Evolutionary conservation across 2,329 filamentous ascomycete species (phyloP).

Genomic region (Dothistroma pini): DNA sequence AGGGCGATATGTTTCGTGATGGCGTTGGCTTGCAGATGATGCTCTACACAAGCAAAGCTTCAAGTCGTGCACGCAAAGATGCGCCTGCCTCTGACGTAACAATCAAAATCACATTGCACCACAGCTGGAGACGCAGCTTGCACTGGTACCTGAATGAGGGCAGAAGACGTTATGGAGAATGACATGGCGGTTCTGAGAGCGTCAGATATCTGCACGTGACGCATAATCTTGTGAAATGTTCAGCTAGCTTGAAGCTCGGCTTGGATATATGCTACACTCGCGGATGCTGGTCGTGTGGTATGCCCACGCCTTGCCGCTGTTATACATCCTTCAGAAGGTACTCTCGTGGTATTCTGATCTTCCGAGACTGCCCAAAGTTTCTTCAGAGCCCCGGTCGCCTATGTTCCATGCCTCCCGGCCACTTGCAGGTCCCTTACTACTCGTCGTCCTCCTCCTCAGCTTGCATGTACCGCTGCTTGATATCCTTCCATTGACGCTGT

Average conservation of each 20-base stretch:
- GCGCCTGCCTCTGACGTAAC: not conserved
- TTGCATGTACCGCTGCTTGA: slow-evolving; percentile 79
- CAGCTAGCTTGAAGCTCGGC: not conserved
- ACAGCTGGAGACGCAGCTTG: not conserved
- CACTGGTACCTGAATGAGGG: not conserved
- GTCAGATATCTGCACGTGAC: not conserved
- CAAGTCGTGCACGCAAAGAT: slow-evolving; percentile 3
- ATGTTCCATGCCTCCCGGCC: slow-evolving; percentile 4
- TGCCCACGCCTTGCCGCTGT: not conserved
- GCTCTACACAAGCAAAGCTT: slow-evolving; percentile 11
- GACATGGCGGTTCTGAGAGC: not conserved
- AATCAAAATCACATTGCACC: not conserved
- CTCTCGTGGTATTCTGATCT: not conserved
- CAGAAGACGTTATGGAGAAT: not conserved
- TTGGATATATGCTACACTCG: slow-evolving; percentile 1
- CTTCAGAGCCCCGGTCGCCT: not conserved
- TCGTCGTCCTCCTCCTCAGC: slow-evolving; percentile 49
- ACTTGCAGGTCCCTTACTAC: slow-evolving; percentile 15
- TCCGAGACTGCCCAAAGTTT: slow-evolving; percentile 4
- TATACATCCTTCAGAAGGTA: not conserved
- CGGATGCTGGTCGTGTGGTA: not conserved
- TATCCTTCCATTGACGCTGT: slow-evolving; percentile 99
- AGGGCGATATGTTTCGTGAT: not conserved
- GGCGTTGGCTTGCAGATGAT: not conserved
- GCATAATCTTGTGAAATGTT: not conserved